Percentiles rank a stretch among this genome's conserved stretches.
These are phyloP conservation scores for Pichia sp. DNA, from an alignment of 1,139 yeast genomes.

Conservation along the genomic window DNA sequence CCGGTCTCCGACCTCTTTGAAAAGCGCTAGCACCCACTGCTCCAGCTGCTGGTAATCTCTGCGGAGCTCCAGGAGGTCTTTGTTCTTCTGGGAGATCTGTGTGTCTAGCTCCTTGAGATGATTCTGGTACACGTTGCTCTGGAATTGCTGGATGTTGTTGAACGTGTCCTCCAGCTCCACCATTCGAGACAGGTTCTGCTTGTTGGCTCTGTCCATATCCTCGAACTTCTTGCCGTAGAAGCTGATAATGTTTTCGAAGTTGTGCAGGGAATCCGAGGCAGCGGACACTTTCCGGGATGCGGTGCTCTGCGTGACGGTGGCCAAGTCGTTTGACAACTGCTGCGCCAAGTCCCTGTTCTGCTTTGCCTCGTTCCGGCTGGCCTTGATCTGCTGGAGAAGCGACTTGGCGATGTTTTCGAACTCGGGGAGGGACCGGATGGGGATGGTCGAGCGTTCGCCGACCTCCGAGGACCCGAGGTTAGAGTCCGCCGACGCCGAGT, in stretches of 20 bases:
- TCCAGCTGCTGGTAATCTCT: conserved; percentile 9
- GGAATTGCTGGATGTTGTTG: conserved; percentile 12
- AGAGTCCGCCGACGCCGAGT: not conserved
- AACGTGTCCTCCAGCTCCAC: conserved; percentile 10
- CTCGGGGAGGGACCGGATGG: not conserved
- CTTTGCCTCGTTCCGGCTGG: not conserved
- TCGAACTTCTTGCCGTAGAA: conserved; percentile 6
- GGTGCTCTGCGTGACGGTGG: not conserved
- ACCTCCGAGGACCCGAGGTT: not conserved
- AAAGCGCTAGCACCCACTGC: conserved; percentile 14
- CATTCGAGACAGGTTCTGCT: not conserved
- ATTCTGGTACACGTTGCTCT: conserved; percentile 11
- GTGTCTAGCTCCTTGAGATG: conserved; percentile 1
- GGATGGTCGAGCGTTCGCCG: not conserved
- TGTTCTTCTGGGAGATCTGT: not conserved
- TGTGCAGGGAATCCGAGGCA: not conserved
- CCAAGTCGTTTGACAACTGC: not conserved
- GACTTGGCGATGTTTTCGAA: conserved; percentile 1
- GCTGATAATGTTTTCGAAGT: not conserved
- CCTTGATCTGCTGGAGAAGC: not conserved
- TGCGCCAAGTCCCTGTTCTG: not conserved
- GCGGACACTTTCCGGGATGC: not conserved
- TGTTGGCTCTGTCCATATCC: conserved; percentile 1
- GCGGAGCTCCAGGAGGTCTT: conserved; percentile 4
- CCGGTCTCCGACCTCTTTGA: conserved; percentile 14